These are phyloP conservation scores for Berkeleyomyces basicola DNA, from an alignment of 2,329 filamentous ascomycete genomes.

Conservation along the genomic window DNA sequence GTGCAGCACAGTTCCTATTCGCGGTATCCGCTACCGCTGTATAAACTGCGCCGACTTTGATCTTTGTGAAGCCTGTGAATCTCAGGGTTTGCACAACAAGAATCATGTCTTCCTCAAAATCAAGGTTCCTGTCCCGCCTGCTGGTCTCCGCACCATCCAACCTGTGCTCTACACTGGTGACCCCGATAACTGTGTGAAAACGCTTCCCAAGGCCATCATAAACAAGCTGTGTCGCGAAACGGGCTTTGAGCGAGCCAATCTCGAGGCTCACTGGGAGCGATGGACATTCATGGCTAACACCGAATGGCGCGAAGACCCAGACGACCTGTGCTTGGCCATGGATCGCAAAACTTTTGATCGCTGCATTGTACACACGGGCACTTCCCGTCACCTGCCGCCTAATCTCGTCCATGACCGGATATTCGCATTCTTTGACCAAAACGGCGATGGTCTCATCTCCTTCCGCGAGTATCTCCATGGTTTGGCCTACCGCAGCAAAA, in stretches of 20 bases:
- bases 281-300: constrained; percentile 87
- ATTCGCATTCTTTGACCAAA: constrained; percentile 91
- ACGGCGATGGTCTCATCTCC: constrained; percentile 73
- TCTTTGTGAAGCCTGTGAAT: constrained; percentile 84
- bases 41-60: constrained; percentile 94
- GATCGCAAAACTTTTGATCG: constrained; percentile 86
- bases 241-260: constrained; percentile 66
- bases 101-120: constrained; percentile 97
- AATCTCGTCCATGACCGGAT: constrained; percentile 92
- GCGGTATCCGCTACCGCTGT: constrained; percentile 83
- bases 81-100: constrained; percentile 59
- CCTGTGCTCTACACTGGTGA: constrained; percentile 81
- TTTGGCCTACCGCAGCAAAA: constrained; percentile 50
- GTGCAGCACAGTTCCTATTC: constrained; percentile 75
- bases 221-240: constrained; percentile 54
- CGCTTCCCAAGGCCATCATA: constrained; percentile 50
- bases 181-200: constrained; percentile 51
- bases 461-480: constrained; percentile 85
- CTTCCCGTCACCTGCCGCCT: constrained; percentile 58
- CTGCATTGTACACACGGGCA: constrained; percentile 73
- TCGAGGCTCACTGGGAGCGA: constrained; percentile 92
- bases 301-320: constrained; percentile 67
- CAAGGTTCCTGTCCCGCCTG: constrained; percentile 69
- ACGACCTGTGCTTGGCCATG: constrained; percentile 64
- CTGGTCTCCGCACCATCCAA: constrained; percentile 64